These are phyloP conservation scores for Glycine latifolia DNA, from an alignment of 306 rosid genomes.

Conservation along the genomic window DNA sequence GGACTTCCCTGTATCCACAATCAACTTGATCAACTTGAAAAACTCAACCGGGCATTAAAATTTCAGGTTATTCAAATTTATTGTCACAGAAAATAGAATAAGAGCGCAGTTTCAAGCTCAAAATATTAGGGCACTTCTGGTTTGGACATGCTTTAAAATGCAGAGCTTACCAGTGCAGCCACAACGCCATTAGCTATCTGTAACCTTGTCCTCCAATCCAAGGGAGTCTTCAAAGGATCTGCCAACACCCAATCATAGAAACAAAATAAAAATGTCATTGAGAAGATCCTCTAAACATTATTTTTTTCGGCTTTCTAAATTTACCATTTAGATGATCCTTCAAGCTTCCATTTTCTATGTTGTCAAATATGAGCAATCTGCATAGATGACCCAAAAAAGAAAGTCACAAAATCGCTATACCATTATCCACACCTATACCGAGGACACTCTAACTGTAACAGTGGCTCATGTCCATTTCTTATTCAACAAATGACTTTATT, in stretches of 20 bases:
- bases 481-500: too few species aligned
- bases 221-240: constrained; percentile 93
- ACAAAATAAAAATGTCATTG: constrained; percentile 27
- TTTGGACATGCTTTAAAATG: constrained; percentile 29
- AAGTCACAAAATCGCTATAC: constrained; percentile 29
- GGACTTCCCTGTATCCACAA: constrained; percentile 2
- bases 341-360: constrained; percentile 87
- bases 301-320: constrained; percentile 24
- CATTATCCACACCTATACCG: not conserved
- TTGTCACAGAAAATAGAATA: constrained; percentile 14
- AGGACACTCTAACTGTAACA: not conserved
- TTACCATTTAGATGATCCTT: constrained; percentile 92
- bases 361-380: constrained; percentile 84
- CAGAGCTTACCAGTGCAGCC: constrained; percentile 78
- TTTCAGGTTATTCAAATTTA: constrained; percentile 27
- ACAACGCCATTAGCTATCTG: constrained; percentile 83
- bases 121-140: constrained; percentile 27
- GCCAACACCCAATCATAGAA: constrained; percentile 48
- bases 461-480: constrained; percentile 13
- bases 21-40: constrained; percentile 28
- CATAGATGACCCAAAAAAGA: constrained; percentile 34
- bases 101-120: constrained; percentile 14
- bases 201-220: constrained; percentile 85
- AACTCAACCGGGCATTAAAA: not conserved
- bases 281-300: constrained; percentile 13